phyloP scores from a whole-genome alignment of 2,329 filamentous ascomycete species.

The Knoxdaviesia capensis region DNA sequence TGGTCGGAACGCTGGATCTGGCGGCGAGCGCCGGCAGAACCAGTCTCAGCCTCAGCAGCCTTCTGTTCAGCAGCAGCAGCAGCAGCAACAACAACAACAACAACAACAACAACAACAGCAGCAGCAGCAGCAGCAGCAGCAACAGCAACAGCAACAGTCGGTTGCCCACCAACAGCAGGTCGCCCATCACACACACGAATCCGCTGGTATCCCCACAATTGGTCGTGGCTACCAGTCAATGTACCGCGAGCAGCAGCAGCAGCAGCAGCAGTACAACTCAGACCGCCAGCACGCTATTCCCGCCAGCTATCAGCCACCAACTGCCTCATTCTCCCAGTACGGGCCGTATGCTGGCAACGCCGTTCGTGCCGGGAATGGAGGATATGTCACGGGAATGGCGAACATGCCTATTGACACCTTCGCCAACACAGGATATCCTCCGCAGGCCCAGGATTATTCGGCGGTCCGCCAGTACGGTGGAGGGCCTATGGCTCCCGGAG shows the following conservation, averaged over 20 bases:
- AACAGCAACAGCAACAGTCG: slow-evolving; percentile 15
- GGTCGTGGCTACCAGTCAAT: too few relatives aligned
- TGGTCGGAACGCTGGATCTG: slow-evolving; percentile 23
- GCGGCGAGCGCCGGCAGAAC: slow-evolving; percentile 27
- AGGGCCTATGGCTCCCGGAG: too few relatives aligned
- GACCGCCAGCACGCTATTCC: neutral
- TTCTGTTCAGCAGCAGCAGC: neutral
- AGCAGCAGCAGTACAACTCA: neutral
- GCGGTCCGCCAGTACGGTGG: too few relatives aligned
- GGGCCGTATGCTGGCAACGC: too few relatives aligned
- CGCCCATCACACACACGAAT: slow-evolving; percentile 7
- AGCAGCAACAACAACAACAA: neutral
- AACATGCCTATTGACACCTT: too few relatives aligned
- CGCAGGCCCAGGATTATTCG: too few relatives aligned
- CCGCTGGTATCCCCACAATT: too few relatives aligned
- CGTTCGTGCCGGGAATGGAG: too few relatives aligned
- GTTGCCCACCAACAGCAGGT: slow-evolving; percentile 3
- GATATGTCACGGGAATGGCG: too few relatives aligned
- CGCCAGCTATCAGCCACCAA: neutral
- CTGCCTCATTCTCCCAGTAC: neutral
- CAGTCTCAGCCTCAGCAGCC: slow-evolving; percentile 14
- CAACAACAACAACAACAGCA: slow-evolving; percentile 2
- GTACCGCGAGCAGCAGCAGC: neutral
- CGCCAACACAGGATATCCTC: too few relatives aligned
- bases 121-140: slow-evolving; percentile 17